phyloP scores from a whole-genome alignment of 345 rosid genomes.

The Cardamine resedifolia region DNA sequence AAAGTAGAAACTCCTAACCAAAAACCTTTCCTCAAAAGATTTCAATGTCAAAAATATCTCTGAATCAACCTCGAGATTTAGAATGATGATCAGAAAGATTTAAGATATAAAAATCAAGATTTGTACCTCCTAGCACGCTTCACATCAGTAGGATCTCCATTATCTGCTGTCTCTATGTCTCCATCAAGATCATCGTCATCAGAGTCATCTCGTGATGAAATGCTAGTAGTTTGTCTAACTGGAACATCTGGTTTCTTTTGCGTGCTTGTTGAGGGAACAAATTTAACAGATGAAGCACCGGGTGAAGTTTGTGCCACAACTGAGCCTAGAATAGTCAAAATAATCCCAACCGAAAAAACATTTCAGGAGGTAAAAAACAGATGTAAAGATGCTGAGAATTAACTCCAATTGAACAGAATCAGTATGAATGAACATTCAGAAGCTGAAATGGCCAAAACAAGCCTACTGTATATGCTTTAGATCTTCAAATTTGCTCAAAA shows the following conservation, averaged over 20 bases:
- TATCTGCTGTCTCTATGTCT: conserved; percentile 66
- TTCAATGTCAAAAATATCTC: background rate
- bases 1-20: background rate
- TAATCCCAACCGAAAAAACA: conserved; percentile 9
- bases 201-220: conserved; percentile 89
- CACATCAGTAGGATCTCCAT: conserved; percentile 55
- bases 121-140: conserved; percentile 75
- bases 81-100: background rate
- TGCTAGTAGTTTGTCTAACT: conserved; percentile 72
- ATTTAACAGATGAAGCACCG: conserved; percentile 29
- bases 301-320: conserved; percentile 33
- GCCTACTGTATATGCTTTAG: background rate
- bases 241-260: conserved; percentile 51
- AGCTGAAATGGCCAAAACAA: background rate
- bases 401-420: background rate
- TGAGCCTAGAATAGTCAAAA: conserved; percentile 21
- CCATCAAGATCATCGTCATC: conserved; percentile 90
- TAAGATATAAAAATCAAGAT: background rate
- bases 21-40: background rate
- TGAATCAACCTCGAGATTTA: conserved; percentile 4
- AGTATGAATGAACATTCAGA: background rate
- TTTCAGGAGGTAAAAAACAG: background rate
- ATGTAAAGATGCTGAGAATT: background rate
- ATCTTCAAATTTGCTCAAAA: background rate
- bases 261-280: conserved; percentile 35